Conservation (phyloP, 2,329 filamentous ascomycete species). For the Fusarium robinianum region DNA sequence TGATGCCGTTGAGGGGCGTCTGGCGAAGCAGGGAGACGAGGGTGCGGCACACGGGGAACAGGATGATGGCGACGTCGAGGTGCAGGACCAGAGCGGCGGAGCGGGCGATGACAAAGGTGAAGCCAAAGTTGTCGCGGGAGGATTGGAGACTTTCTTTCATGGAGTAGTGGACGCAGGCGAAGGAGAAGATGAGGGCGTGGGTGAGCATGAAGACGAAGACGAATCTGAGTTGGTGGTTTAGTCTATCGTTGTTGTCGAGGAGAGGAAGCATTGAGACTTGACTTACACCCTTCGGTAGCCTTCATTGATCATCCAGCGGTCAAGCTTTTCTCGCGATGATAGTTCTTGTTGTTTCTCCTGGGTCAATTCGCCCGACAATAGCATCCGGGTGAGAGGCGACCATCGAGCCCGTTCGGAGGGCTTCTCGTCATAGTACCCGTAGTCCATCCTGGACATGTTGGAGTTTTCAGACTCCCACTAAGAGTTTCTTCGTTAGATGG, state of each 20-base stretch:
- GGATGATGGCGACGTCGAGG: constrained; percentile 77
- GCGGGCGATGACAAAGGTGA: constrained; percentile 77
- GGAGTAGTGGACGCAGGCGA: constrained; percentile 79
- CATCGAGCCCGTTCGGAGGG: constrained; percentile 76
- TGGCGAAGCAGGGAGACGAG: constrained; percentile 80
- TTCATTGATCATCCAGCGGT: constrained; percentile 89
- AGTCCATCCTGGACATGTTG: constrained; percentile 32
- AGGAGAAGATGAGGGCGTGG: constrained; percentile 77
- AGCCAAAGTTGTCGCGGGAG: constrained; percentile 70
- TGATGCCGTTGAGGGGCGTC: constrained; percentile 82
- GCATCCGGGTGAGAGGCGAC: constrained; percentile 80
- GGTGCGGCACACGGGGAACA: constrained; percentile 82
- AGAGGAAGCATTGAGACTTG: not conserved
- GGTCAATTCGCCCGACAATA: constrained; percentile 82
- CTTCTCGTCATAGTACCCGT: constrained; percentile 39
- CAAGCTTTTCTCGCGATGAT: constrained; percentile 71
- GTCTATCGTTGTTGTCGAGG: no score
- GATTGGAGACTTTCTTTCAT: constrained; percentile 74
- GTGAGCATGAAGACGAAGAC: constrained; percentile 75
- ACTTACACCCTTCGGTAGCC: constrained; percentile 79
- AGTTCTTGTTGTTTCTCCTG: constrained; percentile 72
- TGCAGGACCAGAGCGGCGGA: constrained; percentile 77
- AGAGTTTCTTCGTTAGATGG: not conserved
- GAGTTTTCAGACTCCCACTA: constrained; percentile 7
- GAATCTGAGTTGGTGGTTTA: constrained; percentile 56